Evolutionary conservation across 73 alveolate genomes (phyloP).

Genomic region (Paramecium caudatum): DNA sequence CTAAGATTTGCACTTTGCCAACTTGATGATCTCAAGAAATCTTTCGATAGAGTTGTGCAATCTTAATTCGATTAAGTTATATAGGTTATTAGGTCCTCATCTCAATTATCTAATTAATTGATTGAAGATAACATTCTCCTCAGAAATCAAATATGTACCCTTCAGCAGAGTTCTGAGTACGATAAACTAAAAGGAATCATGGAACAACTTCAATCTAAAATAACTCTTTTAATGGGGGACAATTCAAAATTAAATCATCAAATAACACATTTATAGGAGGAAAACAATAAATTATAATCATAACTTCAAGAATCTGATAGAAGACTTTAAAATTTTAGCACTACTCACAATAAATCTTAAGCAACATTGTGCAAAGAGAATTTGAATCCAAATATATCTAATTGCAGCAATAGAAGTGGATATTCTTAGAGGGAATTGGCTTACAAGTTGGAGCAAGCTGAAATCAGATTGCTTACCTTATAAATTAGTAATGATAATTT

Average conservation of each 20-base stretch:
- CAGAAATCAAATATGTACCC: neutral
- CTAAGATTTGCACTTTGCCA: slow-evolving; percentile 43
- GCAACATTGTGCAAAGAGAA: neutral
- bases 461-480: slow-evolving; percentile 22
- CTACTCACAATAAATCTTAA: too few species aligned
- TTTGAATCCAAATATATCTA: neutral
- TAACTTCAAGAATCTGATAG: slow-evolving; percentile 11
- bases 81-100: neutral
- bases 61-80: slow-evolving; percentile 34
- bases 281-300: neutral
- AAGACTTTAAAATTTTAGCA: slow-evolving; percentile 3
- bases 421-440: slow-evolving; percentile 51
- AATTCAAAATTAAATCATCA: slow-evolving; percentile 1
- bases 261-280: neutral
- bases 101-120: neutral
- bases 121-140: neutral
- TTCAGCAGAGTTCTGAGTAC: neutral
- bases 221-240: neutral
- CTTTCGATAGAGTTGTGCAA: neutral
- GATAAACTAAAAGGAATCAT: slow-evolving; percentile 36
- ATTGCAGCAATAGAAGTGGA: neutral
- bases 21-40: slow-evolving; percentile 48
- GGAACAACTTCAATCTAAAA: slow-evolving; percentile 43
- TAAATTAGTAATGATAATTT: slow-evolving; percentile 62
- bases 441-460: slow-evolving; percentile 64